phyloP scores from a whole-genome alignment of 345 rosid genomes.

The Rhodamnia argentea region DNA sequence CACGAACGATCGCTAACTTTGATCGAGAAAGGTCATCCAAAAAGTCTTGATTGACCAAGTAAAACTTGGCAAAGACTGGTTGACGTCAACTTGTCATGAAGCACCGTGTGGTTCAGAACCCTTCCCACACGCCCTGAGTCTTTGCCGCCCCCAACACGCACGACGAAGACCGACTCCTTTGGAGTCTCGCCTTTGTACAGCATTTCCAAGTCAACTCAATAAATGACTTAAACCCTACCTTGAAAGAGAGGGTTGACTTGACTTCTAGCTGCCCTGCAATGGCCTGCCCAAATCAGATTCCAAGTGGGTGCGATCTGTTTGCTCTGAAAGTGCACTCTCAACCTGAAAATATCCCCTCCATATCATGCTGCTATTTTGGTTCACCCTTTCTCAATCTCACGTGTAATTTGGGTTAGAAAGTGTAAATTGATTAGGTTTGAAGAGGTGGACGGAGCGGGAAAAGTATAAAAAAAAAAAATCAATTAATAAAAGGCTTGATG shows the following conservation, averaged over 20 bases:
- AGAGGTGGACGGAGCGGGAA: background rate
- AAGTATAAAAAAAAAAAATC: no score
- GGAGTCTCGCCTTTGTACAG: background rate
- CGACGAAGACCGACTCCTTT: background rate
- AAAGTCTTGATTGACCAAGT: background rate
- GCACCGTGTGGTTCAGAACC: background rate
- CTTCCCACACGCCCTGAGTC: background rate
- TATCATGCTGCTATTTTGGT: background rate
- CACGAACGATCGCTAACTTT: no score
- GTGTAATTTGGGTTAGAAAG: background rate
- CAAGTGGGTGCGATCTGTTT: background rate
- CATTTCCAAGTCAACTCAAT: background rate
- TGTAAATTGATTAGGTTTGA: background rate
- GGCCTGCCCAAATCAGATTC: background rate
- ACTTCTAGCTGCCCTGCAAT: background rate
- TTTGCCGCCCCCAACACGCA: background rate
- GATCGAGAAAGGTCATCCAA: background rate
- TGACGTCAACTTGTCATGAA: background rate
- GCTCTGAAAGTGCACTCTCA: background rate
- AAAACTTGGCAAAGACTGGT: background rate
- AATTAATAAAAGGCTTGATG: no score
- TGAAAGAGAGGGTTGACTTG: background rate
- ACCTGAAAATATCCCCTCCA: background rate
- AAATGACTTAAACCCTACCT: no score
- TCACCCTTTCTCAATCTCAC: background rate